A percentile compares a stretch with the other conserved stretches of the same genome.
Evolutionary conservation across 2,329 filamentous ascomycete species (phyloP).

Genomic region (Alternaria arborescens): DNA sequence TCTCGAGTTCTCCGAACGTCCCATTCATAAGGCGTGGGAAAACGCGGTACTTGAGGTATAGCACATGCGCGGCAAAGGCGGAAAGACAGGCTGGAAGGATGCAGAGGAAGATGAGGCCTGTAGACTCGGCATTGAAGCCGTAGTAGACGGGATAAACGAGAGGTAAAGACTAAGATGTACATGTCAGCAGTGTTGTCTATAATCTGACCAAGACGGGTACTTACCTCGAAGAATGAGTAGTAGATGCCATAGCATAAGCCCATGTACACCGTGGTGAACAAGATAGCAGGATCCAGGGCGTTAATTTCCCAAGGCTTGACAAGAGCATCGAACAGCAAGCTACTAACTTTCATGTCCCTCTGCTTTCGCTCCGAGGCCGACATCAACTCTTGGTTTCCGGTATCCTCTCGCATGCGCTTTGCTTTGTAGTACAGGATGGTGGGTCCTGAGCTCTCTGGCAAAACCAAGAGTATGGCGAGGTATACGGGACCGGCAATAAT

Average conservation of each 20-base stretch:
- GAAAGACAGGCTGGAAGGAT: slow-evolving; percentile 74
- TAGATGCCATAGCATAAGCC: slow-evolving; percentile 76
- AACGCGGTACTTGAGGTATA: slow-evolving; percentile 80
- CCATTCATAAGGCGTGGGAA: slow-evolving; percentile 64
- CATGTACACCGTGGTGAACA: slow-evolving; percentile 85
- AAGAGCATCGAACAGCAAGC: slow-evolving; percentile 63
- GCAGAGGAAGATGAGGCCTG: slow-evolving; percentile 85
- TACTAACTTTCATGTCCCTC: slow-evolving; percentile 40
- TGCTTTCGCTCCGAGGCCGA: slow-evolving; percentile 81
- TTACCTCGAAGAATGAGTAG: slow-evolving; percentile 76
- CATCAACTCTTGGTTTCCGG: slow-evolving; percentile 71
- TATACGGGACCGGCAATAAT: slow-evolving; percentile 77
- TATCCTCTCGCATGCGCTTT: slow-evolving; percentile 72
- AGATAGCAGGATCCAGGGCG: slow-evolving; percentile 81
- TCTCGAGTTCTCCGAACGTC: slow-evolving; percentile 76
- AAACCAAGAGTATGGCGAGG: slow-evolving; percentile 78
- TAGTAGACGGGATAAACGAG: slow-evolving; percentile 79
- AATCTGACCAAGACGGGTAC: not conserved
- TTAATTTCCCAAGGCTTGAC: slow-evolving; percentile 82
- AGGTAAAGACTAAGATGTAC: slow-evolving; percentile 51
- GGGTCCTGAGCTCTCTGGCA: slow-evolving; percentile 86
- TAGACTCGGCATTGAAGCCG: slow-evolving; percentile 74
- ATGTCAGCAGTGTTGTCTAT: not conserved
- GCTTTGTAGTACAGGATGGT: slow-evolving; percentile 66
- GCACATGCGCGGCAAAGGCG: slow-evolving; percentile 71